Evolutionary conservation across 169 alveolate genomes (phyloP), one percentile per base, ranked within the genome.

Genomic region (Eimeria sp.): DNA sequence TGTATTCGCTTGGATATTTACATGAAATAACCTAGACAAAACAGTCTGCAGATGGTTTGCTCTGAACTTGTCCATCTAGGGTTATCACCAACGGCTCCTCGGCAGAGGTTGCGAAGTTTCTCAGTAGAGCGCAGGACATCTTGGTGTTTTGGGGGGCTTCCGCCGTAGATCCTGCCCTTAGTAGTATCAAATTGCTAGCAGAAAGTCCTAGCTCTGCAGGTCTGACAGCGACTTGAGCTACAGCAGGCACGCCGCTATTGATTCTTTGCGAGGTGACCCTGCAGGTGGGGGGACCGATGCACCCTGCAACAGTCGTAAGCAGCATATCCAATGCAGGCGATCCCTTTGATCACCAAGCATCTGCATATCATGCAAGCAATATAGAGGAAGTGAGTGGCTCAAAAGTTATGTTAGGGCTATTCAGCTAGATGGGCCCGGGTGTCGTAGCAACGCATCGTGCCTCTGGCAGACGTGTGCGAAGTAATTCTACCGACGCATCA

Each of bases 181-280:
- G 0, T 6, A 62, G 71, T 62, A 62, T 62, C 8, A 6, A 14
- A 23, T 25, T 62, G 71, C 18, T 54, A 71, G 11, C 25, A 6
- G 18, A 71, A 37, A 37, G 54, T 6, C 30, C n/a, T 37, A 37
- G 80, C 54, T 33, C 54, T 20, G 27, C 37, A 25, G 25, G 14
- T 33, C 80, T 71, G 13, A 54, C 11, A 33, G 54, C 80, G 3
- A 54, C 80, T 71, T 30, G 25, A 9, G 46, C 30, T 68, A 46
- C 46, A 68, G n/a, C 27, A 25, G 30, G n/a, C 80, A 71, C 49
- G 80, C 54, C 54, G 80, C 80, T 23, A 33, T 11, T 4, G 54
- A 71, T 71, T 37, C 54, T 11, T 71, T 33, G 27, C 54, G 30
- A 77, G 87, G 87, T 77, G 87, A 77, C 87, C 87, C 87, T 46